phyloP scores from a whole-genome alignment of 768 basidiomycete genomes.

The Auriscalpium orientale region DNA sequence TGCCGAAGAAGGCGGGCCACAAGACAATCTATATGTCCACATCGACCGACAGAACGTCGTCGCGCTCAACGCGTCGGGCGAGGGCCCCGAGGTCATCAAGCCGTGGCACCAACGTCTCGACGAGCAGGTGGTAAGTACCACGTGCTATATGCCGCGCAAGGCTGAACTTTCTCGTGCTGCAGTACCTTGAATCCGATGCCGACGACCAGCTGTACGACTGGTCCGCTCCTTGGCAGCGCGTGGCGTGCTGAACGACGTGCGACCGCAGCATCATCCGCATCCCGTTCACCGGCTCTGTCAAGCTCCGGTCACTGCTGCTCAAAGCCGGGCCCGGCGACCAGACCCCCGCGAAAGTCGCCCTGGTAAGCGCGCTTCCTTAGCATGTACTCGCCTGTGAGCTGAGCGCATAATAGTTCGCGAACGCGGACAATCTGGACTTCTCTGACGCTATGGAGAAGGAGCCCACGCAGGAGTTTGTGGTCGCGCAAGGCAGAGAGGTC shows the following conservation, averaged over 20 bases:
- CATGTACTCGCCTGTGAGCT: background rate
- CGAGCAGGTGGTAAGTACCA: slow-evolving; percentile 51
- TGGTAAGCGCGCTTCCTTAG: slow-evolving; percentile 41
- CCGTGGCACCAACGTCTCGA: slow-evolving; percentile 77
- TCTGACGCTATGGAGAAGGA: slow-evolving; percentile 54
- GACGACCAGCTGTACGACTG: slow-evolving; percentile 76
- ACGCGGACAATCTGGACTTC: slow-evolving; percentile 77
- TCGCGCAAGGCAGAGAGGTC: slow-evolving; percentile 65
- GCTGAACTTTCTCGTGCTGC: background rate
- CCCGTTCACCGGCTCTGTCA: slow-evolving; percentile 84
- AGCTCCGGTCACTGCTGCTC: slow-evolving; percentile 71
- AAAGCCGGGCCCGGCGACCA: slow-evolving; percentile 78
- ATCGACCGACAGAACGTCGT: slow-evolving; percentile 79
- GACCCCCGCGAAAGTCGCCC: slow-evolving; percentile 61
- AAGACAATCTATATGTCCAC: slow-evolving; percentile 64
- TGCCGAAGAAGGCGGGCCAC: slow-evolving; percentile 39
- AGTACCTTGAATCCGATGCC: slow-evolving; percentile 85
- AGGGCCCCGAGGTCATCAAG: slow-evolving; percentile 63
- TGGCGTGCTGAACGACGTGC: background rate
- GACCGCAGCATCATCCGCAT: slow-evolving; percentile 63
- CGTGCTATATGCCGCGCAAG: slow-evolving; percentile 1
- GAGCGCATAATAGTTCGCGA: slow-evolving; percentile 51
- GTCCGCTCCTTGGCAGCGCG: background rate
- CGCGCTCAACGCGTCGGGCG: slow-evolving; percentile 58
- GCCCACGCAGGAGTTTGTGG: slow-evolving; percentile 65